Base-by-base conservation (phyloP, 1,139 yeast genomes). In the Protomyces lactucae-debilis region DNA sequence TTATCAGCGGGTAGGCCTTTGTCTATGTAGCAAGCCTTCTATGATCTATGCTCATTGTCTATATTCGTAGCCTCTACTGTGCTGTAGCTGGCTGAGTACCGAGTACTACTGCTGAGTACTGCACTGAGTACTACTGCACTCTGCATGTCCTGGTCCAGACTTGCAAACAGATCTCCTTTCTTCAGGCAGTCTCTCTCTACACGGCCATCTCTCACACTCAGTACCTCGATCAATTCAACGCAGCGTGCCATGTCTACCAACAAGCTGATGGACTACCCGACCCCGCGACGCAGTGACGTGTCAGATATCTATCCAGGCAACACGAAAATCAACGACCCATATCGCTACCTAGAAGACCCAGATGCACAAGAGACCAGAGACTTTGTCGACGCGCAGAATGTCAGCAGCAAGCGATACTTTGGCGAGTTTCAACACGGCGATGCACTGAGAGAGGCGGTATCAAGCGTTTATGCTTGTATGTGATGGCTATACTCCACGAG, bases 341-440 rank as follows among this genome's bases (percentile, higher is more conserved):
- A 54, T 36, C 59, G 64, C n/a, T 45, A 53, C 51, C 40, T 60
- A 23, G 64, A 60, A 40, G 18, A 60, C 46, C 64, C 60, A 6
- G 60, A 60, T n/a, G 32, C 60, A 16, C 37, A 60, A 35, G 64
- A 54, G 55, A 60, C 64, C 16, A 32, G 45, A 45, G 52, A 51
- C 14, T 60, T 60, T 54, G 64, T 60, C 21, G 57, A 60, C 25
- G 64, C 25, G 32, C 64, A 60, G 60, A 60, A 60, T 16, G 45
- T 55, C 4, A 55, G 52, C 21, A 52, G 57, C n/a, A 16, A 48
- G 18, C 40, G 32, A n/a, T 35, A 18, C 53, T 25, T 59, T 28
- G 55, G 23, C 18, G 36, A 52, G 6, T 52, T 52, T 57, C 28
- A 39, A 52, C 37, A 52, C 1, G 43, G 16, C 14, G 43, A 37